Percentiles rank a stretch among this genome's conserved stretches.
These are phyloP conservation scores for Gymnopus androsaceus DNA, from an alignment of 1,284 basidiomycete species.

Conservation along the genomic window DNA sequence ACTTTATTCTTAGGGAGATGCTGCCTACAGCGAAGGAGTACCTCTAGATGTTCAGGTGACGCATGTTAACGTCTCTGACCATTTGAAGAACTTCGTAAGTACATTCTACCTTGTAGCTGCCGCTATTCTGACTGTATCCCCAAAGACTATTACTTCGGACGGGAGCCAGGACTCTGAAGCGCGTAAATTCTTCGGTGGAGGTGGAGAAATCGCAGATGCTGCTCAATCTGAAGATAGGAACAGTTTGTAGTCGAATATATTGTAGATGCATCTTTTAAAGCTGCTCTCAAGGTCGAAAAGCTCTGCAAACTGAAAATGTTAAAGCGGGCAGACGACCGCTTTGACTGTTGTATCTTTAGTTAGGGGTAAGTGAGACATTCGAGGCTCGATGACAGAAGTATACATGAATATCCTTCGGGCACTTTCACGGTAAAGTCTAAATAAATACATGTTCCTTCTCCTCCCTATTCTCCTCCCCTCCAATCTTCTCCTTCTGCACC, in stretches of 20 bases:
- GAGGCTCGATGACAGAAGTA: no score
- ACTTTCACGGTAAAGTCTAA: constrained; percentile 4
- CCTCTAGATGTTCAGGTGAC: constrained; percentile 27
- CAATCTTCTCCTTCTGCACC: neutral
- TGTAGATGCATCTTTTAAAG: no score
- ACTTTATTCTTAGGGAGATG: constrained; percentile 1
- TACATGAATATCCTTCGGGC: no score
- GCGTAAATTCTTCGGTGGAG: constrained; percentile 34
- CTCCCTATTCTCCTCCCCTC: neutral
- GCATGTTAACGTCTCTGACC: constrained; percentile 30
- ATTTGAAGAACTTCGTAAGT: constrained; percentile 19
- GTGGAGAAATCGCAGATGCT: constrained; percentile 11
- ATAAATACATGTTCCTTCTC: neutral
- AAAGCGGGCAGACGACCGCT: no score
- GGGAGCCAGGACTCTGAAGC: constrained; percentile 25
- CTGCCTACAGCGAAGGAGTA: constrained; percentile 11
- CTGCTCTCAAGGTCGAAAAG: no score
- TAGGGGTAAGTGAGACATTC: no score
- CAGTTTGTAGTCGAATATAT: constrained; percentile 10
- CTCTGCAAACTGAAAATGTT: no score
- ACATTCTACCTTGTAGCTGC: constrained; percentile 8
- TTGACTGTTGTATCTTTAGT: no score
- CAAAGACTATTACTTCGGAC: constrained; percentile 19
- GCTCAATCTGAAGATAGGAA: neutral
- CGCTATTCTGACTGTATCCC: no score